Base-by-base conservation (phyloP, 176 grass and related monocot species). In the Ampelocalamus luodianensis region DNA sequence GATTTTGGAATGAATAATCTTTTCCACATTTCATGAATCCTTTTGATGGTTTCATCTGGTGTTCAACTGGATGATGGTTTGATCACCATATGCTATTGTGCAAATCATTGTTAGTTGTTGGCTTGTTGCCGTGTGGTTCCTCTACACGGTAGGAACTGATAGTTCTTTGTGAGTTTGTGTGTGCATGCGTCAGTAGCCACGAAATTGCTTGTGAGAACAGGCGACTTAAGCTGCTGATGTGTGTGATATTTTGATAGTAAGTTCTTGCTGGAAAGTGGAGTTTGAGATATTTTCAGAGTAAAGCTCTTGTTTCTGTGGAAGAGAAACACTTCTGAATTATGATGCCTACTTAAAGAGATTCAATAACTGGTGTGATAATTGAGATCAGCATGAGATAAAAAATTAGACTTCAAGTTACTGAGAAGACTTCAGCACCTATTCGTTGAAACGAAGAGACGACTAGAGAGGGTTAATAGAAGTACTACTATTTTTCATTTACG, bases 1-100 rank as follows among this genome's bases (percentile, higher is more conserved):
- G 23, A 5, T 79, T 85, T 39, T 63, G n/a, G 40, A 61, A 72
- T 50, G 58, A 63, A 64, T 6, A 84, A 40, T 18, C 8, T 53
- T 1, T 26, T 65, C 24, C 32, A 38, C 29, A 75, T 45, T 49
- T 2, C 10, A 39, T 26, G 20, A 38, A 65, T 3, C 8, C 18
- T 55, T 55, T 55, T 8, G 27, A 51, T 18, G 22, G 2, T 74
- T 64, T 50, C 62, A n/a, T 0, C 8, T 14, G 43, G 24, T 6
- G 61, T 64, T 5, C 24, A 73, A 73, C 12, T 32, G 14, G 71
- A 18, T 18, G 45, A 51, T 34, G 26, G 71, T 51, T 73, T 27
- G 13, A 51, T 32, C 42, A 73, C 7, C 46, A 10, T 51, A 48
- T 73, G 39, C 3, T 13, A n/a, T 5, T 73, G 12, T 36, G 50